These are phyloP conservation scores for Acrocalymma vagum DNA, from an alignment of 2,329 filamentous ascomycete genomes.

Conservation along the genomic window DNA sequence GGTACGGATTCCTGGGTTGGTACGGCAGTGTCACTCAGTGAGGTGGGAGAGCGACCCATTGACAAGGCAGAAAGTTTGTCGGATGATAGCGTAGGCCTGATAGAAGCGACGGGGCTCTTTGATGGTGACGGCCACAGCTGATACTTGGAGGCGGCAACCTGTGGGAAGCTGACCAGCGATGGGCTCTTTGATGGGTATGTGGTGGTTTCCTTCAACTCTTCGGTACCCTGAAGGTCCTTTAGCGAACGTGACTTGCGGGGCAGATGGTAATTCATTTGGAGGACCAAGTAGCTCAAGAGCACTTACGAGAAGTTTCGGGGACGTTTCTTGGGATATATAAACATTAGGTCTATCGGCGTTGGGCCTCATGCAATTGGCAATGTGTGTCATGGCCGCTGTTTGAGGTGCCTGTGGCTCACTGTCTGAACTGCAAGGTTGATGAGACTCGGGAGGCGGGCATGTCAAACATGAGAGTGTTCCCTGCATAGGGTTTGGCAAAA, in stretches of 20 bases:
- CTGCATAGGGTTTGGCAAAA: slow-evolving; percentile 46
- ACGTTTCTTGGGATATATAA: slow-evolving; percentile 50
- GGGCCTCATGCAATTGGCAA: slow-evolving; percentile 52
- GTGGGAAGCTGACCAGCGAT: slow-evolving; percentile 35
- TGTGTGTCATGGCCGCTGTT: slow-evolving; percentile 52
- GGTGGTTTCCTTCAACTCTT: slow-evolving; percentile 27
- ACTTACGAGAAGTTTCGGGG: slow-evolving; percentile 42
- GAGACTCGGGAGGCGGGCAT: slow-evolving; percentile 50
- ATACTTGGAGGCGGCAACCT: slow-evolving; percentile 36
- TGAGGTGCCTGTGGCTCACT: slow-evolving; percentile 46
- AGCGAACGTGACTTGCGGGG: slow-evolving; percentile 46
- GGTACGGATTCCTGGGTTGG: slow-evolving; percentile 38
- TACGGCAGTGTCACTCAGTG: slow-evolving; percentile 50
- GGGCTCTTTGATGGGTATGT: slow-evolving; percentile 33
- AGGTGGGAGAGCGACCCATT: slow-evolving; percentile 48
- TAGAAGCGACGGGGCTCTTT: slow-evolving; percentile 34
- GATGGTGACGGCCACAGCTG: slow-evolving; percentile 46
- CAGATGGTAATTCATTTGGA: slow-evolving; percentile 40
- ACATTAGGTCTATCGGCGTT: slow-evolving; percentile 39
- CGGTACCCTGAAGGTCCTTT: slow-evolving; percentile 39
- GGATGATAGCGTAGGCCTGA: slow-evolving; percentile 26
- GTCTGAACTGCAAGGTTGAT: slow-evolving; percentile 47
- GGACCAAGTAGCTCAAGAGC: slow-evolving; percentile 20
- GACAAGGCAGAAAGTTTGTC: slow-evolving; percentile 48
- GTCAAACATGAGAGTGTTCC: slow-evolving; percentile 51